Evolutionary conservation across 2,329 filamentous ascomycete species (phyloP).

Genomic region (Cordyceps pruinosa): DNA sequence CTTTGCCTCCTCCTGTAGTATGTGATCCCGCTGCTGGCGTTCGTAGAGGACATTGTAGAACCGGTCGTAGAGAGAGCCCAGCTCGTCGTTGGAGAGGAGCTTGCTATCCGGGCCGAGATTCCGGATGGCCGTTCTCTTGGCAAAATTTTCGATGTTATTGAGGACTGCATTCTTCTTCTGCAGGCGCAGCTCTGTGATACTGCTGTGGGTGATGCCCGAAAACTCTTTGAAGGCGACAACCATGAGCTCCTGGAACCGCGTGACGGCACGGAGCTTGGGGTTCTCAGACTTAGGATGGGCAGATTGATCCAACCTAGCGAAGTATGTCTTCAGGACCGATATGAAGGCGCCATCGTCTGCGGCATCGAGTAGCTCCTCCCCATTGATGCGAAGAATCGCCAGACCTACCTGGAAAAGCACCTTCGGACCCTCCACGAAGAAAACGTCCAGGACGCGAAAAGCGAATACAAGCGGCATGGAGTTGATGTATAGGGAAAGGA

Average conservation of each 20-base stretch:
- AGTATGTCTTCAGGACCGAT: constrained; percentile 90
- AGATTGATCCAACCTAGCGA: constrained; percentile 86
- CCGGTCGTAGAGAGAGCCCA: constrained; percentile 85
- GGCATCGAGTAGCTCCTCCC: constrained; percentile 89
- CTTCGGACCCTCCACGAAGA: constrained; percentile 96
- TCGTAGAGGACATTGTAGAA: constrained; percentile 93
- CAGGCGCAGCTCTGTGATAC: constrained; percentile 77
- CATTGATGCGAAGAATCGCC: constrained; percentile 95
- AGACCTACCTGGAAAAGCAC: constrained; percentile 94
- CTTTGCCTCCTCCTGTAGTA: constrained; percentile 69
- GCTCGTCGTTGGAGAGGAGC: constrained; percentile 73
- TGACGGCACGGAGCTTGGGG: constrained; percentile 86
- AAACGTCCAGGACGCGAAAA: constrained; percentile 92
- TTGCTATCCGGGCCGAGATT: constrained; percentile 97
- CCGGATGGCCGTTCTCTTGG: constrained; percentile 90
- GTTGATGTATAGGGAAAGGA: constrained; percentile 96
- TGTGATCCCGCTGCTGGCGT: constrained; percentile 72
- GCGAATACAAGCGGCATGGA: constrained; percentile 98
- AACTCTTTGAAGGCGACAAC: constrained; percentile 99
- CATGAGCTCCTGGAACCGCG: constrained; percentile 96
- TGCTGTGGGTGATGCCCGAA: constrained; percentile 87
- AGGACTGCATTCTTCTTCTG: constrained; percentile 94
- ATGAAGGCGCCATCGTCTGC: constrained; percentile 95
- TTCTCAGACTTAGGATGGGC: constrained; percentile 95
- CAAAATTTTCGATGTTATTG: constrained; percentile 94